A percentile compares a stretch with the other conserved stretches of the same genome.
Evolutionary conservation across 2,329 filamentous ascomycete genomes (phyloP).

Genomic region (Colletotrichum eleusines): DNA sequence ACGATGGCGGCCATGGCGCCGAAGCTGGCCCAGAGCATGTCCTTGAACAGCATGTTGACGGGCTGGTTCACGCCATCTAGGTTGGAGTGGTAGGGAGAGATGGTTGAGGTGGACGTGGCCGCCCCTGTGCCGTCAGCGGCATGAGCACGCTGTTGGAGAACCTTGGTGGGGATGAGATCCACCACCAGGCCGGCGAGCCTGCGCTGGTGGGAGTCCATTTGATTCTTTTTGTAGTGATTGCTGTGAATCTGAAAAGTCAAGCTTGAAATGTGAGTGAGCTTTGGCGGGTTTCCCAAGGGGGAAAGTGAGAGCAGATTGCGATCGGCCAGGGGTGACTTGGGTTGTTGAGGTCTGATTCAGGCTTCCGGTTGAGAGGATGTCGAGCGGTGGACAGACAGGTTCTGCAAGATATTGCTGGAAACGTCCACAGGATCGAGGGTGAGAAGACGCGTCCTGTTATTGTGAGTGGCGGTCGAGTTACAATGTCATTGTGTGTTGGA

Average conservation of each 20-base stretch:
- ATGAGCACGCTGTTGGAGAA: slow-evolving; percentile 47
- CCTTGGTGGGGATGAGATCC: slow-evolving; percentile 49
- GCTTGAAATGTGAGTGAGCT: slow-evolving; percentile 5
- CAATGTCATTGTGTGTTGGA: slow-evolving; percentile 37
- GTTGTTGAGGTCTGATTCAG: slow-evolving; percentile 10
- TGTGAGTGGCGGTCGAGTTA: slow-evolving; percentile 28
- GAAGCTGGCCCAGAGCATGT: slow-evolving; percentile 71
- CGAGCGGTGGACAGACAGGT: slow-evolving; percentile 1
- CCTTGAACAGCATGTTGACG: slow-evolving; percentile 68
- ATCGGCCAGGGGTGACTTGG: slow-evolving; percentile 15
- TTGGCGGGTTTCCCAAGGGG: slow-evolving; percentile 10
- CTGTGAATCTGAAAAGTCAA: slow-evolving; percentile 29
- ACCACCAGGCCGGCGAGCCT: slow-evolving; percentile 47
- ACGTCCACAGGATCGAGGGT: slow-evolving; percentile 21
- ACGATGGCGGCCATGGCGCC: slow-evolving; percentile 67
- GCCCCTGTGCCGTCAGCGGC: slow-evolving; percentile 45
- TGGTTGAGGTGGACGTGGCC: slow-evolving; percentile 56
- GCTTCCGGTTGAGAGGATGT: background rate
- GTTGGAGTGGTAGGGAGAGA: slow-evolving; percentile 66
- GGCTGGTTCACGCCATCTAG: slow-evolving; percentile 72
- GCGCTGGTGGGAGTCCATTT: slow-evolving; percentile 51
- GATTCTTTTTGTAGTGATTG: slow-evolving; percentile 21
- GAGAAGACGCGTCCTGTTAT: slow-evolving; percentile 27
- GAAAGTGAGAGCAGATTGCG: slow-evolving; percentile 17
- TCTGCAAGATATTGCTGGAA: slow-evolving; percentile 14